These are phyloP conservation scores for Suhomyces guaymorum DNA, from an alignment of 1,139 yeast genomes.

Conservation along the genomic window DNA sequence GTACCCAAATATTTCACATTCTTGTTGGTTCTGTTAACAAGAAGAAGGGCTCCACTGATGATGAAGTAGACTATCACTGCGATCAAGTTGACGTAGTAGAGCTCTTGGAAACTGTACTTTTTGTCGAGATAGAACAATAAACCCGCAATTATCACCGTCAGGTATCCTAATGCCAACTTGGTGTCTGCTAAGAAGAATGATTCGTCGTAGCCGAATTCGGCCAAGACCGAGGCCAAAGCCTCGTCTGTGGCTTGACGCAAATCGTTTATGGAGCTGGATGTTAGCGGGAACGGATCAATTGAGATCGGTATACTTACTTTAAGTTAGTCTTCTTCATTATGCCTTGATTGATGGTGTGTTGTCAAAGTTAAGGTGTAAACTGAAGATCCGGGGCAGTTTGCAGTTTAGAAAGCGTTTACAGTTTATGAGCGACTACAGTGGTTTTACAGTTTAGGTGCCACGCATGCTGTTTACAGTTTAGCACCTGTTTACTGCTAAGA, in stretches of 20 bases:
- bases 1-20: slow-evolving; percentile 63
- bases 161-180: slow-evolving; percentile 68
- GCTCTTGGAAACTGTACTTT: slow-evolving; percentile 47
- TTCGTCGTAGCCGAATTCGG: slow-evolving; percentile 63
- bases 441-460: too few relatives aligned
- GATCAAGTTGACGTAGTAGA: slow-evolving; percentile 33
- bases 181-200: slow-evolving; percentile 58
- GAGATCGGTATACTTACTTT: slow-evolving; percentile 24
- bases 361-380: slow-evolving; percentile 5
- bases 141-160: slow-evolving; percentile 67
- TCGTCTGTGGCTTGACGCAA: slow-evolving; percentile 55
- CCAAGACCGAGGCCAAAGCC: slow-evolving; percentile 45
- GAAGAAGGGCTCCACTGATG: slow-evolving; percentile 49
- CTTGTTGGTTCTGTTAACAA: slow-evolving; percentile 54
- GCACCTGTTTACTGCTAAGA: too few relatives aligned
- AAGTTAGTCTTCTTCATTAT: slow-evolving; percentile 29
- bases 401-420: background rate
- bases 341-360: slow-evolving; percentile 5
- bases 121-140: slow-evolving; percentile 67
- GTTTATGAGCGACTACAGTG: too few relatives aligned
- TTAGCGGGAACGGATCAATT: slow-evolving; percentile 10
- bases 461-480: too few relatives aligned
- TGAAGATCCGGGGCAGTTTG: background rate
- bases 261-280: slow-evolving; percentile 42
- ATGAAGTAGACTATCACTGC: slow-evolving; percentile 54